These are phyloP conservation scores for Colletotrichum tamarilloi DNA, from an alignment of 2,329 filamentous ascomycete genomes.

Conservation along the genomic window DNA sequence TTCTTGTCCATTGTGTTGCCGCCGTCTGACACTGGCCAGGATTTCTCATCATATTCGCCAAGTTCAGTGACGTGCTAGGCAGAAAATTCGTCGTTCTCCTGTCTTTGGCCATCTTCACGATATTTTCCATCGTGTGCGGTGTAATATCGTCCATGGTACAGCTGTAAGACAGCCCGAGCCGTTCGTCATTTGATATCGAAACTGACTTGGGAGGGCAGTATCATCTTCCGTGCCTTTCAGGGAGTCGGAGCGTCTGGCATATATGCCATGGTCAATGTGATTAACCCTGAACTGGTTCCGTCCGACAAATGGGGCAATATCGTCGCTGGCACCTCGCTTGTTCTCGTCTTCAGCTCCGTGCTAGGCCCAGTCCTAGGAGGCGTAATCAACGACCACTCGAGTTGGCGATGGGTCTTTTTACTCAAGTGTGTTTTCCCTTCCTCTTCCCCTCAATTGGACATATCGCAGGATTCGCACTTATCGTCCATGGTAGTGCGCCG, in stretches of 20 bases:
- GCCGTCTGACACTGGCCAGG: slow-evolving; percentile 38
- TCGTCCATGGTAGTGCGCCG: slow-evolving; percentile 42
- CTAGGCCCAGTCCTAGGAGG: slow-evolving; percentile 57
- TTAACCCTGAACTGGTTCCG: slow-evolving; percentile 49
- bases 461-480: not conserved
- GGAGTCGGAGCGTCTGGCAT: slow-evolving; percentile 60
- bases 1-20: not conserved
- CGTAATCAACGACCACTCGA: slow-evolving; percentile 50
- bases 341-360: slow-evolving; percentile 53
- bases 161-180: slow-evolving; percentile 38
- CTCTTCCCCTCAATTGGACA: not conserved
- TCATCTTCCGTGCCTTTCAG: slow-evolving; percentile 51
- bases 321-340: slow-evolving; percentile 48
- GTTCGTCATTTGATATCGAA: not conserved
- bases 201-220: slow-evolving; percentile 37
- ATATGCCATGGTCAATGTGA: slow-evolving; percentile 53
- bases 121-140: slow-evolving; percentile 54
- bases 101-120: slow-evolving; percentile 50
- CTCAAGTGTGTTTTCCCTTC: slow-evolving; percentile 50
- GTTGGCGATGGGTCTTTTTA: slow-evolving; percentile 60
- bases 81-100: slow-evolving; percentile 48
- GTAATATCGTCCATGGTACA: slow-evolving; percentile 46
- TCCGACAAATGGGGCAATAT: slow-evolving; percentile 44
- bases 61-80: slow-evolving; percentile 57
- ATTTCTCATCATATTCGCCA: slow-evolving; percentile 55